These are phyloP conservation scores for Carex littledalei DNA, from an alignment of 176 grass and related monocot species.

Conservation along the genomic window DNA sequence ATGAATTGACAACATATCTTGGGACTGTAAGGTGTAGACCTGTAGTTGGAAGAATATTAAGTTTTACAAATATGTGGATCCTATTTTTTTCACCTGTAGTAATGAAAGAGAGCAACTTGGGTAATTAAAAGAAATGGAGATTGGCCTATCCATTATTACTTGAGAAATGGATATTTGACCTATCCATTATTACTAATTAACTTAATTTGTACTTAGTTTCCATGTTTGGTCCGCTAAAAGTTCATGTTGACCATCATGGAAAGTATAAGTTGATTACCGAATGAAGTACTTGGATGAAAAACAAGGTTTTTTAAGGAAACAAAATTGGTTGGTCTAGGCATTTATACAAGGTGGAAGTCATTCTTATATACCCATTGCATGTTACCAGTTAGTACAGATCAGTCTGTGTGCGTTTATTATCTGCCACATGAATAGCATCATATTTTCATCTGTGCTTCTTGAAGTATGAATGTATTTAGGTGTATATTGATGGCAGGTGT, in stretches of 20 bases:
- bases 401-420: background rate
- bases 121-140: background rate
- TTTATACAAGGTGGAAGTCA: background rate
- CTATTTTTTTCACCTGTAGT: background rate
- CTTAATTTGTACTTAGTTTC: background rate
- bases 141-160: background rate
- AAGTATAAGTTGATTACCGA: background rate
- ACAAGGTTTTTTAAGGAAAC: background rate
- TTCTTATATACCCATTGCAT: background rate
- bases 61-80: background rate
- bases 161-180: background rate
- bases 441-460: background rate
- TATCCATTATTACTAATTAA: background rate
- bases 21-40: too few relatives aligned
- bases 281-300: background rate
- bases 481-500: background rate
- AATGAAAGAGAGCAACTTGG: background rate
- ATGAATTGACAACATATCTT: background rate
- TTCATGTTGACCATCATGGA: background rate
- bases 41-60: background rate
- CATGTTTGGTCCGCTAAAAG: background rate
- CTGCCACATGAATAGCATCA: background rate
- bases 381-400: background rate
- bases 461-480: background rate
- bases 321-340: background rate